Evolutionary conservation across 352 stramenopile genomes (phyloP).

Genomic region (Phytophthora capsici): DNA sequence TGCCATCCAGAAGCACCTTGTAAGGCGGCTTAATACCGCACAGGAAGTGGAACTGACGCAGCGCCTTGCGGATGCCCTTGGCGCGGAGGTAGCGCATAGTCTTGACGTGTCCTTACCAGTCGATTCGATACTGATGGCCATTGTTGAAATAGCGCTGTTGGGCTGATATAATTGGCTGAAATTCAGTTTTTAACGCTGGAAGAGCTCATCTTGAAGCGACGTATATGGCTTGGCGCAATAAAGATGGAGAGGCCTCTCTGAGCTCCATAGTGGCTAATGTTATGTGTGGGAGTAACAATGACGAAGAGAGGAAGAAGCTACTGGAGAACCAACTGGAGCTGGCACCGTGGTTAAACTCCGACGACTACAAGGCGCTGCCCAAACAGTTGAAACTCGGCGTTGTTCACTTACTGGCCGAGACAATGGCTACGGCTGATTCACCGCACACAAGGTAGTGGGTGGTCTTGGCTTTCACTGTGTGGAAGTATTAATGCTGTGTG

Average conservation of each 20-base stretch:
- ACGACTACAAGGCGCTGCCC: slow-evolving; percentile 37
- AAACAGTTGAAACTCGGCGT: slow-evolving; percentile 37
- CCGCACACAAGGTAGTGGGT: slow-evolving; percentile 39
- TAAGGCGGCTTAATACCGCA: slow-evolving; percentile 89
- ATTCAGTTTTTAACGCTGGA: slow-evolving; percentile 6
- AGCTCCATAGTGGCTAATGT: slow-evolving; percentile 6
- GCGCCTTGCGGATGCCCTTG: slow-evolving; percentile 88
- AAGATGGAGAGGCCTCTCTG: not conserved
- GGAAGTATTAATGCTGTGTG: not conserved
- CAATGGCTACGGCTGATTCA: slow-evolving; percentile 37
- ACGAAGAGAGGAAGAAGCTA: slow-evolving; percentile 19
- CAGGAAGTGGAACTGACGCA: slow-evolving; percentile 89
- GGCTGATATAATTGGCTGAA: slow-evolving; percentile 16
- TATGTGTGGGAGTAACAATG: slow-evolving; percentile 7
- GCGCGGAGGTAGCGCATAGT: slow-evolving; percentile 81
- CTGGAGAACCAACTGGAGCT: slow-evolving; percentile 4
- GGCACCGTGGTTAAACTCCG: slow-evolving; percentile 18
- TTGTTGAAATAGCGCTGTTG: not conserved
- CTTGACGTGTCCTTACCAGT: slow-evolving; percentile 21
- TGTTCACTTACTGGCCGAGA: slow-evolving; percentile 36
- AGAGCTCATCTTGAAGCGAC: slow-evolving; percentile 30
- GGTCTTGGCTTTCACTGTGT: not conserved
- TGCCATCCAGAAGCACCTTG: slow-evolving; percentile 85
- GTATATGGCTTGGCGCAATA: slow-evolving; percentile 10
- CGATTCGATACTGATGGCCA: slow-evolving; percentile 31